Conservation (phyloP, 345 rosid species). For the Camelina neglecta region DNA sequence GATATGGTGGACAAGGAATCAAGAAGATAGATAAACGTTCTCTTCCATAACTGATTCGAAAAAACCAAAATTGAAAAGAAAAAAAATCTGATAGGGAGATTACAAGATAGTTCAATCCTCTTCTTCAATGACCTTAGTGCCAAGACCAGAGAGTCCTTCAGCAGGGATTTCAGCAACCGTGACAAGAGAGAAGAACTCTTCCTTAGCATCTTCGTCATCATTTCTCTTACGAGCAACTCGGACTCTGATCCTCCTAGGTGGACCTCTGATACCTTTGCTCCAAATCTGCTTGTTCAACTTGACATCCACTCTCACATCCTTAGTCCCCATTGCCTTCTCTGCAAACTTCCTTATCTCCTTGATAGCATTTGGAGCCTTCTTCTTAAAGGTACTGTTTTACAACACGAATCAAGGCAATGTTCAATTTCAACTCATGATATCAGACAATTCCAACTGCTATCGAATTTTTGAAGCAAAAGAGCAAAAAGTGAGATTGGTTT, state of each 20-base stretch:
- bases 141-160: slow-evolving; percentile 60
- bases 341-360: slow-evolving; percentile 73
- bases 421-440: no score
- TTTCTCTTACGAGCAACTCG: slow-evolving; percentile 69
- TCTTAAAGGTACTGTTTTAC: slow-evolving; percentile 63
- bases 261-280: slow-evolving; percentile 72
- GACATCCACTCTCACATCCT: slow-evolving; percentile 48
- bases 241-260: slow-evolving; percentile 68
- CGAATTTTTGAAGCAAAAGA: not conserved
- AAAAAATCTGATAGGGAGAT: not conserved
- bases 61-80: not conserved
- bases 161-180: slow-evolving; percentile 63
- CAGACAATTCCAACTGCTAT: no score
- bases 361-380: slow-evolving; percentile 75
- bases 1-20: not conserved
- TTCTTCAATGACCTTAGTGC: slow-evolving; percentile 67
- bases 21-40: not conserved
- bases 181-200: slow-evolving; percentile 68
- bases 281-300: slow-evolving; percentile 71
- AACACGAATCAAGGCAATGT: not conserved
- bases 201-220: slow-evolving; percentile 72
- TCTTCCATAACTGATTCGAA: not conserved
- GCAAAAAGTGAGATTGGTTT: not conserved
- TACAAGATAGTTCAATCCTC: slow-evolving; percentile 50
- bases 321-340: slow-evolving; percentile 58